A percentile compares a stretch with the other conserved stretches of the same genome.
Evolutionary conservation across 2,329 filamentous ascomycete species (phyloP).

Genomic region (Penicillium paneum): DNA sequence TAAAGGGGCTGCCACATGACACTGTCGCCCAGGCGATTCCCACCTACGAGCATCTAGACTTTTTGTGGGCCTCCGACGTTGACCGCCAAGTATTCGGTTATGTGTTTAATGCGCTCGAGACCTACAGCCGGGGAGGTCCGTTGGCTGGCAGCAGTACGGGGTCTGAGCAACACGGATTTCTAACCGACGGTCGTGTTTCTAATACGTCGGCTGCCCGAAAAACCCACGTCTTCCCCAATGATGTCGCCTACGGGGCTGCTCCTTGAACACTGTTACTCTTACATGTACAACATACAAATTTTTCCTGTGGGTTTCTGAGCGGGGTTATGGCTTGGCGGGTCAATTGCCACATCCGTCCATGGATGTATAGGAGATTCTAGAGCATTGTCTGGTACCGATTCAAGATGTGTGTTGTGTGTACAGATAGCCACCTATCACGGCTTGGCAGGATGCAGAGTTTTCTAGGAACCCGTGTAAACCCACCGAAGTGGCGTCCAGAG

Average conservation of each 20-base stretch:
- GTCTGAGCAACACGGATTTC: not conserved
- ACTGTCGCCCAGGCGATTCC: slow-evolving; percentile 83
- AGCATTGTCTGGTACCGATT: not conserved
- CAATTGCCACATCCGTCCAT: not conserved
- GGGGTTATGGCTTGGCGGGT: slow-evolving; percentile 2
- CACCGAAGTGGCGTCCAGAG: slow-evolving; percentile 1
- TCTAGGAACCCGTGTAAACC: not conserved
- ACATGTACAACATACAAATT: not conserved
- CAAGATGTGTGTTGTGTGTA: not conserved
- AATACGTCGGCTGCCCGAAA: slow-evolving; percentile 16
- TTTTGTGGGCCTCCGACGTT: slow-evolving; percentile 88
- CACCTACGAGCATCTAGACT: slow-evolving; percentile 95
- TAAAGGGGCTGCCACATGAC: slow-evolving; percentile 77
- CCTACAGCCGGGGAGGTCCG: slow-evolving; percentile 42
- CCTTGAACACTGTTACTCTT: not conserved
- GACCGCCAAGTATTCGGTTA: slow-evolving; percentile 82
- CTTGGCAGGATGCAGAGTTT: slow-evolving; percentile 6
- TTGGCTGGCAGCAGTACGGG: not conserved
- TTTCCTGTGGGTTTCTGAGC: not conserved
- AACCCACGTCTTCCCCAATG: not conserved
- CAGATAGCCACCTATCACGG: not conserved
- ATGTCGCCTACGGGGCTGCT: not conserved
- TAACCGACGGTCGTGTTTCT: slow-evolving; percentile 9
- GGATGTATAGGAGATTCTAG: not conserved
- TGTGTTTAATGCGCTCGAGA: slow-evolving; percentile 83